Evolutionary conservation across 768 basidiomycete species (phyloP).

Genomic region (Rubroboletus satanas): DNA sequence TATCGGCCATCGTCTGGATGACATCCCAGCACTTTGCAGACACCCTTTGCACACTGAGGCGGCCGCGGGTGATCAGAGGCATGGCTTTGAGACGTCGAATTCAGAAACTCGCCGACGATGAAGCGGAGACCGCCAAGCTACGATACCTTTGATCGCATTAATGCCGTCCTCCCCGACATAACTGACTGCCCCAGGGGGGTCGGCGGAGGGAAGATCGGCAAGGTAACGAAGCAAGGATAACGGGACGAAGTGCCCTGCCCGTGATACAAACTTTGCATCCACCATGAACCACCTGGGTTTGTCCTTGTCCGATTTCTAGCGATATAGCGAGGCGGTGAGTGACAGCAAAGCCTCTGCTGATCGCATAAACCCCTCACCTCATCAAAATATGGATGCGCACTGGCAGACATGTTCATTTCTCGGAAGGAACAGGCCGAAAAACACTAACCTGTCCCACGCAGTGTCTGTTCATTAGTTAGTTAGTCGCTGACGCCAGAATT

Average conservation of each 20-base stretch:
- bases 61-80: slow-evolving; percentile 74
- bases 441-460: slow-evolving; percentile 79
- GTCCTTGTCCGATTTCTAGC: slow-evolving; percentile 70
- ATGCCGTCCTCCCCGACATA: slow-evolving; percentile 66
- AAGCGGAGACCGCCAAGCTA: slow-evolving; percentile 6
- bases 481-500: slow-evolving; percentile 7
- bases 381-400: slow-evolving; percentile 79
- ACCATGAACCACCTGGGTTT: slow-evolving; percentile 95
- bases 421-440: not conserved
- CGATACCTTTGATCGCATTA: slow-evolving; percentile 58
- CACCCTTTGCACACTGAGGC: slow-evolving; percentile 87
- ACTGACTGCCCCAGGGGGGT: slow-evolving; percentile 49
- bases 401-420: slow-evolving; percentile 22
- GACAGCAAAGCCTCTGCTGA: not conserved
- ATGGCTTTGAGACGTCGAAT: slow-evolving; percentile 46
- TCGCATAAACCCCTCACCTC: slow-evolving; percentile 39
- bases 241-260: slow-evolving; percentile 71
- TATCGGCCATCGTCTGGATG: slow-evolving; percentile 56
- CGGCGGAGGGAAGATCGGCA: slow-evolving; percentile 36
- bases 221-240: slow-evolving; percentile 70
- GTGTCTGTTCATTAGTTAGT: slow-evolving; percentile 52
- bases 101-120: slow-evolving; percentile 2
- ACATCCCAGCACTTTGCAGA: slow-evolving; percentile 60
- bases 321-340: not conserved
- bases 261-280: slow-evolving; percentile 62